Evolutionary conservation across 2,329 filamentous ascomycete species (phyloP), one percentile per base, ranked within the genome.

Genomic region (Ophiocordyceps sinensis): DNA sequence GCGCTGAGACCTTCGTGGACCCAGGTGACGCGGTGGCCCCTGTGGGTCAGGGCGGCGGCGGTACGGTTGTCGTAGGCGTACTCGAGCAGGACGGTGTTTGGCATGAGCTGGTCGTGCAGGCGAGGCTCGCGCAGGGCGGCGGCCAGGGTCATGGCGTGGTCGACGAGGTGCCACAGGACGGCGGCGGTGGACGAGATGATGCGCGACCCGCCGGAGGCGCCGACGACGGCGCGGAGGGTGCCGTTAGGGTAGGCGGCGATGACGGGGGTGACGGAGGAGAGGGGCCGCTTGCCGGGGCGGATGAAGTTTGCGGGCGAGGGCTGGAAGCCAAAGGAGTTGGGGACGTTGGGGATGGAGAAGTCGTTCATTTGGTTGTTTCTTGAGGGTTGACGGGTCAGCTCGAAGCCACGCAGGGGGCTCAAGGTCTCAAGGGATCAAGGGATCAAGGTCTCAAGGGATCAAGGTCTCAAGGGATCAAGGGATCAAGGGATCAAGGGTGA

Each of bases 251-350:
- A 64, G 42, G 82, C 76, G 47, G 80, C 75, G 40, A 93, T 88
- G 42, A 85, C 68, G 4, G 88, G 86, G 0, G 82, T 78, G 50
- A 91, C 87, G 46, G 82, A 88, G 2, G 82, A 88, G 4, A 95
- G 66, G 0, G 88, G 86, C 0, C 89, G 76, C 61, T 95, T 95
- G 38, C 76, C 71, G 0, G 85, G 77, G 5, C 77, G 73, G 57
- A 95, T 78, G 57, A 78, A 95, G 68, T 96, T 95, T 36, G 79
- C 73, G 4, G 77, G 75, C 1, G 77, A 80, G 2, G 89, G 87
- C 36, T 80, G 73, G 63, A 86, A 94, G 40, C 86, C 87, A 56
- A 95, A 96, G 23, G 79, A 77, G 57, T 94, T 94, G 43, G 69
- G 71, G 2, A 71, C 65, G 41, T 76, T 76, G 0, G 89, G 88